Base-by-base conservation (phyloP, 2,329 filamentous ascomycete genomes). In the Sodiomyces alkalinus region DNA sequence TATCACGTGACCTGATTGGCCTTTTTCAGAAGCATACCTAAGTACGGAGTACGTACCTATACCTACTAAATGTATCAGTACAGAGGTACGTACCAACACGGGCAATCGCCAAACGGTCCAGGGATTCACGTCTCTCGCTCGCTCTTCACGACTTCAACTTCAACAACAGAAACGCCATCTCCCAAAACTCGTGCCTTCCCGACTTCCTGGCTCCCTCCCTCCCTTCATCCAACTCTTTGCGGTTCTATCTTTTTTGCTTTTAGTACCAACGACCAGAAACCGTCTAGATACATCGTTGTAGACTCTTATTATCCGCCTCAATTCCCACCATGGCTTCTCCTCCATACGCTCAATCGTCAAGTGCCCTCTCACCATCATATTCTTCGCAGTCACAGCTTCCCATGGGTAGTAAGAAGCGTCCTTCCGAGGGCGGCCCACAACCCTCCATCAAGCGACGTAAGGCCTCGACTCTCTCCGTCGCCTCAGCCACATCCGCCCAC, bases 381-480 rank as follows among this genome's bases (percentile, higher is more conserved):
- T 60, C 58, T 30, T 59, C 58, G 19, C 63, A 62, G 20, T 48
- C 61, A 9, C 55, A 62, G 34, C 55, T 64, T 11, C 66, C 68
- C 28, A 49, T 57, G 26, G n/a, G n/a, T n/a, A 53, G 45, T 43
- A 80, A 76, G 51, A 80, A 78, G 48, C 73, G 75, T 37, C 60
- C 64, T 26, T 62, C 67, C 13, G 50, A 75, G 31, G 62, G 65
- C 28, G 63, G 65, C 30, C 55, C 61, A 7, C 55, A 53, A 3
- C 61, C 56, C 0, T 48, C 56, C 11, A 50, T 59, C 26, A 82
- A 82, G 47, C 74, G 76, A 26, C 75, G 80, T 44, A 86, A 86
- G 46, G 64, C 74, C 5, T 82, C 76, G 9, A 66, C 53, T 36
- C 58, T 73, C 38, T 74, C 74, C 4, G 56, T 62, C 16, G 52